Evolutionary conservation across 257 asterid genomes (phyloP).

Genomic region (Ajuga chamaepitys): DNA sequence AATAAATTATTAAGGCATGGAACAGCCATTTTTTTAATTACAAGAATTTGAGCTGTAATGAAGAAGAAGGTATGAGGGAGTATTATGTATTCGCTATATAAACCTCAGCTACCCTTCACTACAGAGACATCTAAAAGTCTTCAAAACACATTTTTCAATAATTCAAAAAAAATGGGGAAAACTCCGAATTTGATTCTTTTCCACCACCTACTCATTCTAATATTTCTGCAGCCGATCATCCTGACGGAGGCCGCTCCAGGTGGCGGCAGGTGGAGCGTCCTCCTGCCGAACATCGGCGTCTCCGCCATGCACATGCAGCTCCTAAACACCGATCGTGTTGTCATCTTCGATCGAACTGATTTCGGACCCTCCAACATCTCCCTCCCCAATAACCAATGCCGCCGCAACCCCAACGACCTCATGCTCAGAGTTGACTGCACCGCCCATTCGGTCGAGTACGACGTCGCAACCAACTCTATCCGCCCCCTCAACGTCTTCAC

Average conservation of each 20-base stretch:
- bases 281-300: not conserved
- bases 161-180: too few relatives aligned
- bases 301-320: slow-evolving; percentile 19
- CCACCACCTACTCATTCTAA: too few relatives aligned
- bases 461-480: not conserved
- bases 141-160: too few relatives aligned
- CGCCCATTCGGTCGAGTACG: not conserved
- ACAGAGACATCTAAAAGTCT: too few relatives aligned
- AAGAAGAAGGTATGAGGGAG: too few relatives aligned
- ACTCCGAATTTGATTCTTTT: too few relatives aligned
- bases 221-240: too few relatives aligned
- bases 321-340: slow-evolving; percentile 8
- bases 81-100: too few relatives aligned
- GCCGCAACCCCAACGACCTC: not conserved
- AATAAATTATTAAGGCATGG: too few relatives aligned
- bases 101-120: too few relatives aligned
- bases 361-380: not conserved
- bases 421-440: not conserved
- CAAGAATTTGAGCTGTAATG: too few relatives aligned
- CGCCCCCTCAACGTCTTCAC: not conserved
- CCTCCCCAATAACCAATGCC: not conserved
- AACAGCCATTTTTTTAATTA: too few relatives aligned
- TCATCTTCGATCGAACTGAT: not conserved
- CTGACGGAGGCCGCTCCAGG: not conserved
- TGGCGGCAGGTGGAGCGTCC: slow-evolving; percentile 1